phyloP scores from a whole-genome alignment of 257 asterid species.

The Scutellaria baicalensis region DNA sequence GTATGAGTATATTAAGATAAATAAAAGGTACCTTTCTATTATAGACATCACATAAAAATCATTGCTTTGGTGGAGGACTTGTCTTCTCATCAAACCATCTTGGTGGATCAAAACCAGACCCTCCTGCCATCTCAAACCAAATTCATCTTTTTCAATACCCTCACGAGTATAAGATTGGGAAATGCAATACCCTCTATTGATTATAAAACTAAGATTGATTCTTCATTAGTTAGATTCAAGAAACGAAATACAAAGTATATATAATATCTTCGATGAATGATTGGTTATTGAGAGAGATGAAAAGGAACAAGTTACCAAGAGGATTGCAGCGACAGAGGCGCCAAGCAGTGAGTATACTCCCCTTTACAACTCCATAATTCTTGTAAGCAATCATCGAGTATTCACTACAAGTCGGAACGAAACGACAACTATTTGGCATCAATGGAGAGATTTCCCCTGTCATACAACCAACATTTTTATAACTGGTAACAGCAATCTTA shows the following conservation, averaged over 20 bases:
- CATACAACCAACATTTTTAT: neutral
- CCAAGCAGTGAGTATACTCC: constrained; percentile 73
- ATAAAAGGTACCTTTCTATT: constrained; percentile 2
- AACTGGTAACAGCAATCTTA: no score
- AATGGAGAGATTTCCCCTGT: constrained; percentile 93
- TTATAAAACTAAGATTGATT: no score
- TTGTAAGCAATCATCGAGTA: constrained; percentile 93
- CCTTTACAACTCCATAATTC: constrained; percentile 80
- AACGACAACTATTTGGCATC: constrained; percentile 81
- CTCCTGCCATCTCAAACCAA: constrained; percentile 40
- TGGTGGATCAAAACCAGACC: constrained; percentile 92
- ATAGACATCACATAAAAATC: constrained; percentile 7
- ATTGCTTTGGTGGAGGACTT: constrained; percentile 37
- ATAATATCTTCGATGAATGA: no score
- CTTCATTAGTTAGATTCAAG: no score
- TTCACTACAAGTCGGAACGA: constrained; percentile 88
- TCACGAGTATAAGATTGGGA: no score
- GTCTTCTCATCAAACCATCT: constrained; percentile 79
- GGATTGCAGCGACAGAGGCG: constrained; percentile 95
- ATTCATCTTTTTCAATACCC: no score
- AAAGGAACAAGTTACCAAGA: constrained; percentile 37
- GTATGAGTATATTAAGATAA: neutral
- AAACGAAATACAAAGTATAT: no score
- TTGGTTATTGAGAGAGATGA: neutral
- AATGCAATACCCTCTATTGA: no score